phyloP scores from a whole-genome alignment of 768 basidiomycete species.

The Hypholoma sublateritium region DNA sequence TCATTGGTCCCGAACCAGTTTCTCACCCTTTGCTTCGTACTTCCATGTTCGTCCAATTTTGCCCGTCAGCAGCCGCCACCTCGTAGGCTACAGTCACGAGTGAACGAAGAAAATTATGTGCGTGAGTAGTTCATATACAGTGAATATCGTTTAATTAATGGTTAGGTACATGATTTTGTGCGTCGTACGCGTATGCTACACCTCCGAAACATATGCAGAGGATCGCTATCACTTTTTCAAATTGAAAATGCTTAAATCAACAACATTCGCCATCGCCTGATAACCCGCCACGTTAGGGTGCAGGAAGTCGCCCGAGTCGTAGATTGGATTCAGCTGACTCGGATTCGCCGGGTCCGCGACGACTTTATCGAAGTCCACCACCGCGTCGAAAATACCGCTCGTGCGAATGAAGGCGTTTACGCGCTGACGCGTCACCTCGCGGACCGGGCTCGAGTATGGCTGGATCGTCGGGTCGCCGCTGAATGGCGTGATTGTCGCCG shows the following conservation, averaged over 20 bases:
- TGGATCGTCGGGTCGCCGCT: slow-evolving; percentile 31
- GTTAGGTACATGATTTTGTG: no score
- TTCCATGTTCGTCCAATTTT: no score
- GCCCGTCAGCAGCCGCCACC: no score
- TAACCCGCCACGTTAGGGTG: slow-evolving; percentile 50
- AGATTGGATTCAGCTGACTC: slow-evolving; percentile 34
- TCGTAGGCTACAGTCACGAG: no score
- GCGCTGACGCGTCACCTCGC: slow-evolving; percentile 40
- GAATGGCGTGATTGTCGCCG: slow-evolving; percentile 53
- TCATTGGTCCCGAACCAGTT: no score
- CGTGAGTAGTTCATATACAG: no score
- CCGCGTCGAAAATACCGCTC: slow-evolving; percentile 42
- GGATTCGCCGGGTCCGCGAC: slow-evolving; percentile 37
- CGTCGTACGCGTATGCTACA: no score
- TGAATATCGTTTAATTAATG: no score
- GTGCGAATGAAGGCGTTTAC: slow-evolving; percentile 44
- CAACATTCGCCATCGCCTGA: slow-evolving; percentile 37
- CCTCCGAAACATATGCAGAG: no score
- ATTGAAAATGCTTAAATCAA: slow-evolving; percentile 39
- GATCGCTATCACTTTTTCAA: no score
- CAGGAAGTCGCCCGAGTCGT: slow-evolving; percentile 46
- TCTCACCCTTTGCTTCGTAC: no score
- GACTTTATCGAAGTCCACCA: slow-evolving; percentile 47
- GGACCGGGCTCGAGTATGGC: slow-evolving; percentile 36
- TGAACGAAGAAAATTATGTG: no score